Conservation (phyloP, 208 protist species). For the Leishmania amazonensis region DNA sequence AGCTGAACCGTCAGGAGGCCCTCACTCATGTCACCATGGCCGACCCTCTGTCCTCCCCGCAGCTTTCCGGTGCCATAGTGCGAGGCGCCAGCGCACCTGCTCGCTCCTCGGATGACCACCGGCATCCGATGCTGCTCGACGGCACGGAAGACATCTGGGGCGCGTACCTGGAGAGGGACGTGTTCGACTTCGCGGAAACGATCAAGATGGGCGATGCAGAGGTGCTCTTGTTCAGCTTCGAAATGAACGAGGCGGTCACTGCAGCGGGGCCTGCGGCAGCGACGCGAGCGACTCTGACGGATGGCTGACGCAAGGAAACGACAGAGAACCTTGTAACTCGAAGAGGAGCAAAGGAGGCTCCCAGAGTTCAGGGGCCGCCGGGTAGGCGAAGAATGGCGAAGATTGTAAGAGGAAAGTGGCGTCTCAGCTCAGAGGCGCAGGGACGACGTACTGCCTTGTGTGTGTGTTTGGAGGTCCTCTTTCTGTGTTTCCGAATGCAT, state of each 20-base stretch:
- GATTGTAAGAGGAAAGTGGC: background rate
- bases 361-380: background rate
- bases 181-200: conserved; percentile 11
- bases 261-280: background rate
- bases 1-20: conserved; percentile 16
- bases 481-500: background rate
- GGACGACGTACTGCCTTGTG: background rate
- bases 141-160: conserved; percentile 18
- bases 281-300: conserved; percentile 12
- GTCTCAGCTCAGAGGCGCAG: background rate
- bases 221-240: conserved; percentile 12
- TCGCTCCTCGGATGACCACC: background rate
- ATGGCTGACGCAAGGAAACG: conserved; percentile 8
- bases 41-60: conserved; percentile 17
- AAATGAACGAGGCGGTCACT: conserved; percentile 7
- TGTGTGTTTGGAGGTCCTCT: background rate
- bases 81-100: background rate
- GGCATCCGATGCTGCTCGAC: conserved; percentile 17
- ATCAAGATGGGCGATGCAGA: conserved; percentile 17
- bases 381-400: background rate
- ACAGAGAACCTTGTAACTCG: background rate
- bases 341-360: background rate
- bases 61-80: conserved; percentile 16
- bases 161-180: conserved; percentile 17
- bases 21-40: background rate